A percentile compares a stretch with the other conserved stretches of the same genome.
phyloP scores from a whole-genome alignment of 176 grass and related monocot genomes.

The Carex cristatella region DNA sequence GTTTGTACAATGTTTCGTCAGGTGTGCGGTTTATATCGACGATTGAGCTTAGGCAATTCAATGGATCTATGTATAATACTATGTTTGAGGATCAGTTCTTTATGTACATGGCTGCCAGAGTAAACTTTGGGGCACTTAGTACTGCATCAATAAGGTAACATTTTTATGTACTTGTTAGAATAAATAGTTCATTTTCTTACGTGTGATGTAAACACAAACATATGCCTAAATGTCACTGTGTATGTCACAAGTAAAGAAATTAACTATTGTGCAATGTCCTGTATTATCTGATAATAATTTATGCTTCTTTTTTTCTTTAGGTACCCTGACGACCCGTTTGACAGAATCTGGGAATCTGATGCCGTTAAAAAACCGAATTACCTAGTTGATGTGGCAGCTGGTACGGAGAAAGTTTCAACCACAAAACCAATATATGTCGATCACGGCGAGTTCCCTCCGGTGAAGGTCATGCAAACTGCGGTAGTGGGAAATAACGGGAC shows the following conservation, averaged over 20 bases:
- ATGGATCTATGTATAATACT: slow-evolving; percentile 75
- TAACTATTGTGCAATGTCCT: not conserved
- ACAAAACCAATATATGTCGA: slow-evolving; percentile 48
- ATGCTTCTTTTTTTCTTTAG: slow-evolving; percentile 28
- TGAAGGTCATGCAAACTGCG: slow-evolving; percentile 97
- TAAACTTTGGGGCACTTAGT: slow-evolving; percentile 66
- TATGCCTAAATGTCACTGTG: too few relatives aligned
- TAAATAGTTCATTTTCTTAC: too few relatives aligned
- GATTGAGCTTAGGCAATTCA: slow-evolving; percentile 85
- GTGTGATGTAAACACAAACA: too few relatives aligned
- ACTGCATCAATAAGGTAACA: slow-evolving; percentile 70
- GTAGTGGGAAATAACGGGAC: slow-evolving; percentile 83
- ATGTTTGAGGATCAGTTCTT: slow-evolving; percentile 58
- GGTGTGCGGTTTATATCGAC: slow-evolving; percentile 85
- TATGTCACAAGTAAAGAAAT: too few relatives aligned
- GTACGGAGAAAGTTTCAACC: slow-evolving; percentile 73
- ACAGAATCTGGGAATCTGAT: slow-evolving; percentile 96
- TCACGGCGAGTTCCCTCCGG: slow-evolving; percentile 46
- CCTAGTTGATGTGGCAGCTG: slow-evolving; percentile 85
- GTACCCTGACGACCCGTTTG: slow-evolving; percentile 91
- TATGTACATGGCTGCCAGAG: slow-evolving; percentile 61
- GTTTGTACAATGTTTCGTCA: slow-evolving; percentile 64
- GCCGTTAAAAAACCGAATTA: slow-evolving; percentile 65
- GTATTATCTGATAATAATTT: not conserved
- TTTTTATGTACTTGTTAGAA: not conserved